Base-by-base conservation (phyloP, 1,139 yeast genomes). In the Meyerozyma elateridarum region DNA sequence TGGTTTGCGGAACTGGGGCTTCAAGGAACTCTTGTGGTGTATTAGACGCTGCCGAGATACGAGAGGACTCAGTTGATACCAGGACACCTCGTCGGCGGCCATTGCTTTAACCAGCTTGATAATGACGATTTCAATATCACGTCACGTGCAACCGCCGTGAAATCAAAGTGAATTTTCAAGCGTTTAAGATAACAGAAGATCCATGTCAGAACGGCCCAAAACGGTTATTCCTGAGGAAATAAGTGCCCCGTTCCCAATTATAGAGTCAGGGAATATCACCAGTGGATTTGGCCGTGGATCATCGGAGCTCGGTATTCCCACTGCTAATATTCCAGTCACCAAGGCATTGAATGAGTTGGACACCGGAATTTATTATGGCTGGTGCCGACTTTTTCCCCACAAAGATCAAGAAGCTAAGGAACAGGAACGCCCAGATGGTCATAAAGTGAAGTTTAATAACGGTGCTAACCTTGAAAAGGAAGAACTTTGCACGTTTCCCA, bases 261-360 rank as follows among this genome's bases (percentile, higher is more conserved):
- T 58, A 2, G 70, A 76, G 8, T 55, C 48, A 7, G 56, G 58
- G 33, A 61, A 87, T 21, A 77, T 93, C 22, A 73, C 85, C 15
- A 73, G 91, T 26, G 98, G 99, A 0, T 91, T 85, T 58, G 99
- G 98, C 4, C 72, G 99, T 38, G 99, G 99, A 1, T 85, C 96
- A 0, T 60, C 93, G 0, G 96, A 88, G 47, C 67, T 93, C 30
- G 97, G 97, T 0, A 84, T 88, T 34, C 98, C 98, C 3, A 91
- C 98, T 0, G 98, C 97, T 12, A 91, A 91, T 50, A 75, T 89
- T 15, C 87, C 89, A 1, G 71, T 85, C 8, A 72, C 69, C 9
- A 55, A 72, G 15, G 57, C 72, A 7, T 42, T 73, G 29, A 59
- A 68, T 22, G 39, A 55, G 3, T 60, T 83, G 25, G 79, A 79